Conservation (phyloP, 176 grass and related monocot species). For the Oryza glumipatula region DNA sequence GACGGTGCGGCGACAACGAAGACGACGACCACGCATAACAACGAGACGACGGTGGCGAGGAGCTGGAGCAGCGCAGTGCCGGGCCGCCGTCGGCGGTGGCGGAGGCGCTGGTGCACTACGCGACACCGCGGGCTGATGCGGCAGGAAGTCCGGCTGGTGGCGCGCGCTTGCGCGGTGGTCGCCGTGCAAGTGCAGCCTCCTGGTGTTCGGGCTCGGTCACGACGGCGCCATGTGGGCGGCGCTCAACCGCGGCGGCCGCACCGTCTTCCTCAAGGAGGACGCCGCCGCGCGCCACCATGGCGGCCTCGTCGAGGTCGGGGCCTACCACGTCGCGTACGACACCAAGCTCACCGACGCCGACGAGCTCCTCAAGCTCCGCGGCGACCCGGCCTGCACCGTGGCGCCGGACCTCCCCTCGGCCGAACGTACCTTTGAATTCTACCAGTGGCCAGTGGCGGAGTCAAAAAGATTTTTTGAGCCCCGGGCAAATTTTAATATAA, state of each 20-base stretch:
- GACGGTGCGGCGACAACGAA: too few species aligned
- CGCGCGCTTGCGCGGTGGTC: constrained; percentile 41
- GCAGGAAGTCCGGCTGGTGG: constrained; percentile 47
- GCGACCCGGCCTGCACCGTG: constrained; percentile 34
- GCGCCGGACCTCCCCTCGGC: not conserved
- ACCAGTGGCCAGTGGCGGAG: too few species aligned
- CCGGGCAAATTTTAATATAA: too few species aligned
- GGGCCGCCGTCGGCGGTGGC: constrained; percentile 36
- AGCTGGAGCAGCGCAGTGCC: too few species aligned
- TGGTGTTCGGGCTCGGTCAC: constrained; percentile 60
- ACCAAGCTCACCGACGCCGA: constrained; percentile 49
- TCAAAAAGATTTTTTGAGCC: too few species aligned
- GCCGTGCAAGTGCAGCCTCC: constrained; percentile 61
- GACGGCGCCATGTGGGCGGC: constrained; percentile 83
- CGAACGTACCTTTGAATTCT: too few species aligned
- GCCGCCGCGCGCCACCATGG: constrained; percentile 43
- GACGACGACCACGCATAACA: too few species aligned
- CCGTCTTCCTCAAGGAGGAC: constrained; percentile 91
- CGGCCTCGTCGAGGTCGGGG: constrained; percentile 40
- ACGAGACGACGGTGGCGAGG: too few species aligned
- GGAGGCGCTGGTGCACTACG: constrained; percentile 66
- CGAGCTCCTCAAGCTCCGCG: constrained; percentile 36
- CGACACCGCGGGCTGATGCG: constrained; percentile 45
- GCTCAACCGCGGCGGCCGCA: constrained; percentile 83
- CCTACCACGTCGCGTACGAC: constrained; percentile 76